Percentiles rank a stretch among this genome's conserved stretches.
Evolutionary conservation across 2,329 filamentous ascomycete species (phyloP).

Genomic region (Ophiosphaerella narmari): DNA sequence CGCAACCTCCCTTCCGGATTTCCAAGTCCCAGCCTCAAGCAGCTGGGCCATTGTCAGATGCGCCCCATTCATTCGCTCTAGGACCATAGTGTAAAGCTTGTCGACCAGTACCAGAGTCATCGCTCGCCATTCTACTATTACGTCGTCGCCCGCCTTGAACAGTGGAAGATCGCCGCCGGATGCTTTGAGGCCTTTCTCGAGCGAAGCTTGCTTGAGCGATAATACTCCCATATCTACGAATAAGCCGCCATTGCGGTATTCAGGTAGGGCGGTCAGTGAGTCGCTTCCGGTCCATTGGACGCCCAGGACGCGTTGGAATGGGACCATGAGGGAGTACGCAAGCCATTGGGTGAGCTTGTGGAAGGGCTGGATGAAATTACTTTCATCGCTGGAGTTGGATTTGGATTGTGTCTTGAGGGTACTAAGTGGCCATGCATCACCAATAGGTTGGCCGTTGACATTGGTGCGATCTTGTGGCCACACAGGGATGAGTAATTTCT

Average conservation of each 20-base stretch:
- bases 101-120: constrained; percentile 75
- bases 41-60: constrained; percentile 79
- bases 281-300: constrained; percentile 80
- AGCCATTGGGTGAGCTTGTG: constrained; percentile 93
- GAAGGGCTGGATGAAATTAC: constrained; percentile 77
- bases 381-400: constrained; percentile 43
- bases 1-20: constrained; percentile 52
- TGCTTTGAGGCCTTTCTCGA: constrained; percentile 69
- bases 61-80: constrained; percentile 71
- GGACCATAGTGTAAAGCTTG: constrained; percentile 67
- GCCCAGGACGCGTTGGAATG: constrained; percentile 72
- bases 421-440: constrained; percentile 88
- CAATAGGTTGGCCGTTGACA: constrained; percentile 80
- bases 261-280: constrained; percentile 83
- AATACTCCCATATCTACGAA: constrained; percentile 83
- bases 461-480: constrained; percentile 86
- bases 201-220: constrained; percentile 69
- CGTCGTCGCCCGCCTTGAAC: constrained; percentile 72
- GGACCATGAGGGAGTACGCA: constrained; percentile 89
- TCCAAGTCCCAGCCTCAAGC: constrained; percentile 94
- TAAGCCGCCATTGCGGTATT: constrained; percentile 90
- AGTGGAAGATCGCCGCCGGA: constrained; percentile 70
- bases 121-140: constrained; percentile 77
- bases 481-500: constrained; percentile 80
- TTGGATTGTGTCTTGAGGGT: constrained; percentile 70